phyloP scores from a whole-genome alignment of 2,329 filamentous ascomycete genomes.

The Nemania diffusa region DNA sequence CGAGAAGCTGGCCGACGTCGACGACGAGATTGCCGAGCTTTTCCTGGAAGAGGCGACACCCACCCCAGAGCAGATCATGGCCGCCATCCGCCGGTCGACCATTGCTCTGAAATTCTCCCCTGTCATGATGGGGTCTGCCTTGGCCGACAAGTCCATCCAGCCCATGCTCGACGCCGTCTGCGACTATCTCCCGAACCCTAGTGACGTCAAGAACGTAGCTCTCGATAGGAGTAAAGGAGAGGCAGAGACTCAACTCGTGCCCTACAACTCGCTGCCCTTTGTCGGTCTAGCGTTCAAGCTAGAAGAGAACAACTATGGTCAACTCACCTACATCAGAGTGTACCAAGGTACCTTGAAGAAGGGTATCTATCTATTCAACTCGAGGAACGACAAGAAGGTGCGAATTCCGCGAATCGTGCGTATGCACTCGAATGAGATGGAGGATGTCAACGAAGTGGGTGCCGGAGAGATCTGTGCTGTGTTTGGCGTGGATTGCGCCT shows the following conservation, averaged over 20 bases:
- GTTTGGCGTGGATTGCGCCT: conserved; percentile 97
- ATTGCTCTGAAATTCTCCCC: conserved; percentile 89
- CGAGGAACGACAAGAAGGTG: conserved; percentile 93
- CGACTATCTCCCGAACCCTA: conserved; percentile 93
- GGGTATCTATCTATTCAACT: conserved; percentile 91
- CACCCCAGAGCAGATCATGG: conserved; percentile 84
- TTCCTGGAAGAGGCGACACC: conserved; percentile 90
- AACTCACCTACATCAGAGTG: conserved; percentile 97
- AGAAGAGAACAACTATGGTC: conserved; percentile 98
- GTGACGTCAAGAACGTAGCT: conserved; percentile 88
- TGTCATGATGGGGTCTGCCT: conserved; percentile 94
- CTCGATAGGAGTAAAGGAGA: conserved; percentile 85
- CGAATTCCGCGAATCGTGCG: conserved; percentile 96
- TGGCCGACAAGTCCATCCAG: conserved; percentile 94
- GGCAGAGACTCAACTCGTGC: conserved; percentile 84
- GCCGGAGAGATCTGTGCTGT: conserved; percentile 98
- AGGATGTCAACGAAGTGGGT: conserved; percentile 90
- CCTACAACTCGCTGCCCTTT: conserved; percentile 93
- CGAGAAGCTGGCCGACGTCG: conserved; percentile 95
- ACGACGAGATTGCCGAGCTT: conserved; percentile 96
- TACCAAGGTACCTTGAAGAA: conserved; percentile 94
- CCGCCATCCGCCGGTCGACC: conserved; percentile 91
- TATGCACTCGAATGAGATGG: conserved; percentile 99
- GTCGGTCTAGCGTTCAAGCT: conserved; percentile 98
- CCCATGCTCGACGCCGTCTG: conserved; percentile 97